Evolutionary conservation across 2,329 filamentous ascomycete genomes (phyloP), one percentile per base, ranked within the genome.

Genomic region (Phialemoniopsis sp.): DNA sequence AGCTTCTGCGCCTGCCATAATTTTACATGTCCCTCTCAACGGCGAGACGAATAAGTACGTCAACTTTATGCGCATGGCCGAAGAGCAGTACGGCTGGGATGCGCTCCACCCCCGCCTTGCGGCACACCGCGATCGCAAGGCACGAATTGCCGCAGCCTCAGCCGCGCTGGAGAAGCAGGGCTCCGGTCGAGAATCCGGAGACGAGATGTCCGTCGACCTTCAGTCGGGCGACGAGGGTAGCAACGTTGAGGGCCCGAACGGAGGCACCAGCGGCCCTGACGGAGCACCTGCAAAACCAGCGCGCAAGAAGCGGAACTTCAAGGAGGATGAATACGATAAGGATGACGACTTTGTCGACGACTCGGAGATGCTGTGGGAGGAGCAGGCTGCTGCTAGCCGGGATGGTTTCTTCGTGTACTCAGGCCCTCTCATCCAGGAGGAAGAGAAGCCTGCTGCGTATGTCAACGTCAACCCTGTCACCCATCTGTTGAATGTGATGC

Each of bases 321-420:
- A 85, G 57, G 80, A 89, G 59, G 85, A 94, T 62, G 83, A 90
- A 52, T 90, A 90, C 53, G 87, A 91, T 56, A 84, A 86, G 53
- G 83, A 87, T 35, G 87, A 90, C 54, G 86, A 85, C 38, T 91
- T 91, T 62, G 80, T 91, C 40, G 93, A 98, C 54, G 93, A 98
- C 57, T 94, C 89, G 2, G 93, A 98, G 60, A 63, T 96, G 56
- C 74, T 94, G 1, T 97, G 91, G 91, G 89, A 97, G 63, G 89
- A 95, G 55, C 87, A 95, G 58, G 91, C 91, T 7, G 89, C 91
- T 5, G 90, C 93, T 34, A 91, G 88, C 49, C 88, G 91, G 51
- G 93, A 97, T 58, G 93, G 93, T 2, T 98, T 97, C 68, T 98
- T 97, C 59, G 93, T 98, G 2, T 98, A 96, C 63, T 94, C 88